Evolutionary conservation across 345 rosid species (phyloP).

Genomic region (Camelina neglecta): DNA sequence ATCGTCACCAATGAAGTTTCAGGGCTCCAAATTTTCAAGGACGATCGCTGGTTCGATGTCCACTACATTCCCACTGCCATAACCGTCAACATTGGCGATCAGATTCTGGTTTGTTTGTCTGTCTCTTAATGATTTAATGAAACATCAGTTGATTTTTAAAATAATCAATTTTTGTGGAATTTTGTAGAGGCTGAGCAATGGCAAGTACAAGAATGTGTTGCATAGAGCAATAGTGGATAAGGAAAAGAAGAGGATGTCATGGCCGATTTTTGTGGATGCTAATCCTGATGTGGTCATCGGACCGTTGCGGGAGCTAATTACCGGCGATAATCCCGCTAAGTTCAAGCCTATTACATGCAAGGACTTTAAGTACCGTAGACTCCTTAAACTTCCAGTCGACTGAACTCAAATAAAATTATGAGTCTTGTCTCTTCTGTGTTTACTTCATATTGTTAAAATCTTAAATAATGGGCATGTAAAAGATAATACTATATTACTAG

Average conservation of each 20-base stretch:
- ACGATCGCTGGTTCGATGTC: slow-evolving; percentile 64
- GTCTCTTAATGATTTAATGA: neutral
- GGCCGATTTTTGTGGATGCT: slow-evolving; percentile 87
- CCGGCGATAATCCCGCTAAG: slow-evolving; percentile 48
- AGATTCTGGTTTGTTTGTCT: slow-evolving; percentile 53
- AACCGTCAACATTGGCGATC: slow-evolving; percentile 71
- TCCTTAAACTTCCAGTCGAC: slow-evolving; percentile 59
- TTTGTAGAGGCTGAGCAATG: slow-evolving; percentile 70
- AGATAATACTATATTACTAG: neutral
- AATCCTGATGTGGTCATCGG: slow-evolving; percentile 56
- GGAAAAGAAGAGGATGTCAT: slow-evolving; percentile 75
- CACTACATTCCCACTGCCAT: slow-evolving; percentile 67
- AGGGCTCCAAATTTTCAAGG: slow-evolving; percentile 73
- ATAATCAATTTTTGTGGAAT: neutral
- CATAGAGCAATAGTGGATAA: slow-evolving; percentile 65
- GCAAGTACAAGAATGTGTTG: slow-evolving; percentile 60
- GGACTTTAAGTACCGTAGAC: slow-evolving; percentile 64
- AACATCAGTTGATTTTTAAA: neutral
- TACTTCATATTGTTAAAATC: neutral
- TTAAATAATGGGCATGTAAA: neutral
- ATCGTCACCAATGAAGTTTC: slow-evolving; percentile 77
- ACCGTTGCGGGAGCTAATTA: slow-evolving; percentile 59
- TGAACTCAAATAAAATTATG: slow-evolving; percentile 2
- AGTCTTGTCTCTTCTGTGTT: neutral
- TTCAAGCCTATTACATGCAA: slow-evolving; percentile 61